phyloP scores from a whole-genome alignment of 164 flowering plant genomes.

The Chimonanthus praecox region DNA sequence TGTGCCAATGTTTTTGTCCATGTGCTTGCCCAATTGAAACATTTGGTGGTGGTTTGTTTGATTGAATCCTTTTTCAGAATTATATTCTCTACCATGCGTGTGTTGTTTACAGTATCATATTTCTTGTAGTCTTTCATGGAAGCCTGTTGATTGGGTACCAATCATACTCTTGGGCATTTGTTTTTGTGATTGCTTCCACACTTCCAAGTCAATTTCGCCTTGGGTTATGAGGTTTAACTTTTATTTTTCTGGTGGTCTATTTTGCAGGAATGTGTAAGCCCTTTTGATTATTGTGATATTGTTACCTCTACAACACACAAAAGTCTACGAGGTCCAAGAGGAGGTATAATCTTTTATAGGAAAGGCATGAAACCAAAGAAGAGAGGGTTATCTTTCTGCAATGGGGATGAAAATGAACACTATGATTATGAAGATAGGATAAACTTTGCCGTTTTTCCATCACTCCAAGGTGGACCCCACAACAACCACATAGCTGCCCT shows the following conservation, averaged over 20 bases:
- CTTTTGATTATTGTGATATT: constrained; percentile 87
- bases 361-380: constrained; percentile 60
- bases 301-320: constrained; percentile 96
- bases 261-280: constrained; percentile 69
- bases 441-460: constrained; percentile 85
- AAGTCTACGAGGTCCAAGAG: constrained; percentile 89
- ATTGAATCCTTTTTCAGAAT: no score
- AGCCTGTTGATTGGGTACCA: no score
- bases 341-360: constrained; percentile 82
- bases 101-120: no score
- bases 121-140: no score
- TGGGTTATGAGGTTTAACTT: not conserved
- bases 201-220: no score
- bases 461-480: constrained; percentile 95
- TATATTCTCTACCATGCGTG: no score
- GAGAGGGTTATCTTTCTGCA: constrained; percentile 34
- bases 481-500: constrained; percentile 97
- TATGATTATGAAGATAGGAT: constrained; percentile 88
- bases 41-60: no score
- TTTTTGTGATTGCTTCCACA: no score
- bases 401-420: constrained; percentile 46
- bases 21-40: no score
- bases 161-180: no score
- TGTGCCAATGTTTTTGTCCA: no score
- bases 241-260: constrained; percentile 3